phyloP scores from a whole-genome alignment of 768 basidiomycete species.

The Amanita phalloides region DNA sequence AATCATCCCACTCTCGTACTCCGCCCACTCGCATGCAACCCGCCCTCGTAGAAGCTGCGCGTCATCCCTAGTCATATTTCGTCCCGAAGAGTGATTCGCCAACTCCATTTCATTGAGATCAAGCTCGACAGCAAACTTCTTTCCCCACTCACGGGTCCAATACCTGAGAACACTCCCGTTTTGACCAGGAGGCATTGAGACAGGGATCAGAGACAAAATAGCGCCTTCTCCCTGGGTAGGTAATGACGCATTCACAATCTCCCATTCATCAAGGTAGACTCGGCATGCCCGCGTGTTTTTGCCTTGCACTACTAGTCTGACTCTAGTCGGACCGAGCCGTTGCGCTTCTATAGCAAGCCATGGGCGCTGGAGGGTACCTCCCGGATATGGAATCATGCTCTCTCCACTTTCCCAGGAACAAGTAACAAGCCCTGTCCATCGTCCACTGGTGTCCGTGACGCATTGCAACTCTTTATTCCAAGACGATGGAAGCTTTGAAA shows the following conservation, averaged over 20 bases:
- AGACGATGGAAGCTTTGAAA: conserved; percentile 44
- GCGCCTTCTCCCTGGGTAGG: background rate
- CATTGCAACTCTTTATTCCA: conserved; percentile 24
- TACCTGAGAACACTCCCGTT: conserved; percentile 31
- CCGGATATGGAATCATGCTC: conserved; percentile 27
- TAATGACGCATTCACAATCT: background rate
- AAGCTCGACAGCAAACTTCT: conserved; percentile 40
- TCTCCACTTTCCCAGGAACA: conserved; percentile 38
- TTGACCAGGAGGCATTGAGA: background rate
- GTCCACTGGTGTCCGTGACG: conserved; percentile 11
- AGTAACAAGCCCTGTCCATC: conserved; percentile 23
- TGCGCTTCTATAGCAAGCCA: conserved; percentile 36
- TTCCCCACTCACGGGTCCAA: conserved; percentile 53
- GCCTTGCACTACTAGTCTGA: conserved; percentile 40
- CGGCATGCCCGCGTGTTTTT: conserved; percentile 52
- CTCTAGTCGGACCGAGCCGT: conserved; percentile 31
- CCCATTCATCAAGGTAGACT: conserved; percentile 34
- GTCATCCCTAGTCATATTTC: background rate
- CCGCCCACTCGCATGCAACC: conserved; percentile 57
- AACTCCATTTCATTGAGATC: conserved; percentile 20
- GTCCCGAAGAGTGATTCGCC: background rate
- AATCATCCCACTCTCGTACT: conserved; percentile 44
- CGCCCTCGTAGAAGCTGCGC: conserved; percentile 22
- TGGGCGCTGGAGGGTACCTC: conserved; percentile 6
- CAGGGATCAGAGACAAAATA: background rate